Evolutionary conservation across 2,329 filamentous ascomycete genomes (phyloP).

Genomic region (Lecanosticta acicola): DNA sequence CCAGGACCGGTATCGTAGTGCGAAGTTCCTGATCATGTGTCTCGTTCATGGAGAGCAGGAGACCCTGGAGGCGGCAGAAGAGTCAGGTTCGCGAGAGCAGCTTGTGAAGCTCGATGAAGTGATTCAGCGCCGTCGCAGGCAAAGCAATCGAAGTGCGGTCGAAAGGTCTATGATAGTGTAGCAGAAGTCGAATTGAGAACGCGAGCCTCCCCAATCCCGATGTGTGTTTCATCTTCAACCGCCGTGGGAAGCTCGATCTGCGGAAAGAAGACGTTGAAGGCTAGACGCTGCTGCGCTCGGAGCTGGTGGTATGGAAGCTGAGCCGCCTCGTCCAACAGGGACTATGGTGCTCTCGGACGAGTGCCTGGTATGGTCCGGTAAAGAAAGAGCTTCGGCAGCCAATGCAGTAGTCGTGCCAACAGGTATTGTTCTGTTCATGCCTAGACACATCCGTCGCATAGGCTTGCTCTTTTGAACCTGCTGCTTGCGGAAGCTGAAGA

Average conservation of each 20-base stretch:
- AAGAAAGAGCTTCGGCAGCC: conserved; percentile 13
- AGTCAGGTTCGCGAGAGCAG: conserved; percentile 2
- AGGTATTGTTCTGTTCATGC: conserved; percentile 19
- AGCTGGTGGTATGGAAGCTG: conserved; percentile 2
- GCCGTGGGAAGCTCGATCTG: conserved; percentile 1
- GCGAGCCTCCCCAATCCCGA: no score
- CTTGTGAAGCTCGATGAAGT: conserved; percentile 6
- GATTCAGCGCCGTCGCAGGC: conserved; percentile 4
- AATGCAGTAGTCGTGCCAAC: conserved; percentile 26
- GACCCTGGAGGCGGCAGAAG: conserved; percentile 13
- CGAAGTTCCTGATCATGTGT: conserved; percentile 17
- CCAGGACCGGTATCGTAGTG: conserved; percentile 13
- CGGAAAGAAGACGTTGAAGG: conserved; percentile 16
- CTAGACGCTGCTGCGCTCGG: conserved; percentile 16
- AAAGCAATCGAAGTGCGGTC: not conserved
- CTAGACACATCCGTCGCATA: conserved; percentile 28
- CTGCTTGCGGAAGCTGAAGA: conserved; percentile 24
- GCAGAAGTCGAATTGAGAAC: no score
- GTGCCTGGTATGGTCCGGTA: conserved; percentile 10
- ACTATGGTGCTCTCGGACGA: conserved; percentile 13
- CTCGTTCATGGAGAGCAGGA: conserved; percentile 12
- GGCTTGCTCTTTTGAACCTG: conserved; percentile 13
- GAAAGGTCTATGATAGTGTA: no score
- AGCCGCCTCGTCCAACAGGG: conserved; percentile 2
- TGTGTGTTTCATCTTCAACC: conserved; percentile 5